Percentiles rank a stretch among this genome's conserved stretches.
Evolutionary conservation across 768 basidiomycete genomes (phyloP).

Genomic region (Sarcomyxa edulis): DNA sequence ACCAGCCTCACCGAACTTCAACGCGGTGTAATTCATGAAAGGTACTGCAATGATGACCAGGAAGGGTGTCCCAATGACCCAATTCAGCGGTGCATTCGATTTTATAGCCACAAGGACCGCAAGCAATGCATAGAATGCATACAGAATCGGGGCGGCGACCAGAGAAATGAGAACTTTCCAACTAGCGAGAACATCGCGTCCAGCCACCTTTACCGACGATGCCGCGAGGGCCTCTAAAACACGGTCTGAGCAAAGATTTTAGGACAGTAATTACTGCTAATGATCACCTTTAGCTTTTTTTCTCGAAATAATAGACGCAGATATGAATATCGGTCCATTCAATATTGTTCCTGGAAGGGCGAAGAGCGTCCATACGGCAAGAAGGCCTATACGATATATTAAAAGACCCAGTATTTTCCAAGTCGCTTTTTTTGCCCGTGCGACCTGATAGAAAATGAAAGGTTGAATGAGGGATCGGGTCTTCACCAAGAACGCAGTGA

Average conservation of each 20-base stretch:
- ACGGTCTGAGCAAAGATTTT: neutral
- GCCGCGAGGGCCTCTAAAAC: slow-evolving; percentile 87
- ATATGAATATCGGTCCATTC: slow-evolving; percentile 90
- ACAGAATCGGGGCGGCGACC: slow-evolving; percentile 84
- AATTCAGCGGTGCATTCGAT: slow-evolving; percentile 55
- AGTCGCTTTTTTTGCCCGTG: slow-evolving; percentile 75
- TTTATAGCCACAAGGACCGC: slow-evolving; percentile 70
- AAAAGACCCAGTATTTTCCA: slow-evolving; percentile 87
- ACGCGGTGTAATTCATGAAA: slow-evolving; percentile 85
- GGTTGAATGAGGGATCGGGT: too few relatives aligned
- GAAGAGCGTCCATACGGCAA: slow-evolving; percentile 76
- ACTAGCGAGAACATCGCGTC: slow-evolving; percentile 93
- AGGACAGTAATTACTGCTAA: neutral
- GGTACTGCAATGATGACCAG: slow-evolving; percentile 71
- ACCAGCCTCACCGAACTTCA: slow-evolving; percentile 97
- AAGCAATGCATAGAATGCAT: slow-evolving; percentile 75
- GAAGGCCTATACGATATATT: slow-evolving; percentile 72
- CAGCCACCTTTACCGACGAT: slow-evolving; percentile 91
- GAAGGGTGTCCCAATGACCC: slow-evolving; percentile 73
- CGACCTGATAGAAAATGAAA: slow-evolving; percentile 49
- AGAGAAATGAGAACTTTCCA: slow-evolving; percentile 97
- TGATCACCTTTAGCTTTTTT: slow-evolving; percentile 81
- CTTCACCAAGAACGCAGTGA: neutral
- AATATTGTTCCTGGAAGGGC: slow-evolving; percentile 88
- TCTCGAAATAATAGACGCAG: slow-evolving; percentile 83